phyloP scores from a whole-genome alignment of 352 stramenopile species.

The Lagenidium sp. region DNA sequence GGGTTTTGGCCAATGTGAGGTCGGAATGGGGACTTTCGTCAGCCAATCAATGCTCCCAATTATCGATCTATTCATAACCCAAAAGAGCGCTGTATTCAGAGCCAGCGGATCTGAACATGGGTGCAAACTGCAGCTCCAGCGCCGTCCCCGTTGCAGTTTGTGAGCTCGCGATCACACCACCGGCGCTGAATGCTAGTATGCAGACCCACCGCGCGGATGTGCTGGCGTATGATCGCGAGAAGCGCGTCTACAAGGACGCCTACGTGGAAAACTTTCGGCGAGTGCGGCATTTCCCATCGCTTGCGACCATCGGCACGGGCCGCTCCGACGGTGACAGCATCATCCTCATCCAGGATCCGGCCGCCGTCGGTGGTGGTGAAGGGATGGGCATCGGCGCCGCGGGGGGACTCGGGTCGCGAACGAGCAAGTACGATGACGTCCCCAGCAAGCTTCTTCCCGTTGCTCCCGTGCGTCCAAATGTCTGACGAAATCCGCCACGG shows the following conservation, averaged over 20 bases:
- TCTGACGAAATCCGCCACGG: too few relatives aligned
- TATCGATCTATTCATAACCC: too few relatives aligned
- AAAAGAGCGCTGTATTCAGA: too few relatives aligned
- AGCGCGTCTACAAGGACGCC: conserved; percentile 67
- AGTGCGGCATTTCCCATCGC: conserved; percentile 65
- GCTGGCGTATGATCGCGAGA: conserved; percentile 60
- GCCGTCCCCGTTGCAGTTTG: too few relatives aligned
- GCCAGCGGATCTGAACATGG: background rate
- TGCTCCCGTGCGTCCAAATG: too few relatives aligned
- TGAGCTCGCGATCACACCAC: too few relatives aligned
- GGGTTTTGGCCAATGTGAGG: too few relatives aligned
- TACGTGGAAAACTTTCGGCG: conserved; percentile 64
- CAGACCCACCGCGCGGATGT: conserved; percentile 41
- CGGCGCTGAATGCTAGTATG: background rate
- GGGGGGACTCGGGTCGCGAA: background rate
- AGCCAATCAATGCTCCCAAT: too few relatives aligned
- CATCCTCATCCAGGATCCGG: conserved; percentile 48
- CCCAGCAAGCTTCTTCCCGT: too few relatives aligned
- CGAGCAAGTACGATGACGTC: conserved; percentile 25
- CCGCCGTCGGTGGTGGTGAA: conserved; percentile 4
- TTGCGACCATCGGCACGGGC: conserved; percentile 39
- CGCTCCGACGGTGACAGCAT: conserved; percentile 42
- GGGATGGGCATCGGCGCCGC: background rate
- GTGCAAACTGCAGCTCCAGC: too few relatives aligned
- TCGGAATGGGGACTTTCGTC: too few relatives aligned